Conservation (phyloP, 148 eudicot genomes). For the Spergularia bocconei region DNA sequence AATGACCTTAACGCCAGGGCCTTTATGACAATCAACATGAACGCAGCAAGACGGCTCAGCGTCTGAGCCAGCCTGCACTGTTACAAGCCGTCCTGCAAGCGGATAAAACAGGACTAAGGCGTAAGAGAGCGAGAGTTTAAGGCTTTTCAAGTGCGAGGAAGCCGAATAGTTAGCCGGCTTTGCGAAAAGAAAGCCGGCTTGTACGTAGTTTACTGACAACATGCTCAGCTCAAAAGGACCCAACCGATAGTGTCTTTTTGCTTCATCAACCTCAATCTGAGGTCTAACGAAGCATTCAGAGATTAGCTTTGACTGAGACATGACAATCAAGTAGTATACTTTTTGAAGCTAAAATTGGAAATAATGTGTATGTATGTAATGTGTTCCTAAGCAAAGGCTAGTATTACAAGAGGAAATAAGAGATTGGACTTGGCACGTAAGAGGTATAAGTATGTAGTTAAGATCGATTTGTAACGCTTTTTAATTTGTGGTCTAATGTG, state of each 20-base stretch:
- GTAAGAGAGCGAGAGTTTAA: conserved; percentile 2
- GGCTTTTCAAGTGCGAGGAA: neutral
- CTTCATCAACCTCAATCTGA: conserved; percentile 9
- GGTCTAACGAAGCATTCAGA: conserved; percentile 28
- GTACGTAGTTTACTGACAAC: conserved; percentile 13
- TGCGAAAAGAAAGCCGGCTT: conserved; percentile 15
- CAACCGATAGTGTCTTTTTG: neutral
- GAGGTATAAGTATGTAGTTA: no score
- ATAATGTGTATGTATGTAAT: no score
- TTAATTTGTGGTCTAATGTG: no score
- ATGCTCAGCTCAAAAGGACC: neutral
- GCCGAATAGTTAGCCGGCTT: neutral
- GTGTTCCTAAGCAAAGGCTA: no score
- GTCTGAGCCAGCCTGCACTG: neutral
- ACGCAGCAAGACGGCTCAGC: neutral
- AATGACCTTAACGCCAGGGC: conserved; percentile 41
- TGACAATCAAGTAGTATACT: neutral
- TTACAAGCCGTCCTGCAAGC: conserved; percentile 20
- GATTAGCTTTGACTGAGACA: conserved; percentile 6
- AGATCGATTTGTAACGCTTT: no score
- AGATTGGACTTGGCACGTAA: no score
- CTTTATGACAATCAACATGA: conserved; percentile 32
- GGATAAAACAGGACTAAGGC: conserved; percentile 19
- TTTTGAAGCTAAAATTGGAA: no score
- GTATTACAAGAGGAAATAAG: no score